phyloP scores from a whole-genome alignment of 176 grass and related monocot species.

The Raddia distichophylla region DNA sequence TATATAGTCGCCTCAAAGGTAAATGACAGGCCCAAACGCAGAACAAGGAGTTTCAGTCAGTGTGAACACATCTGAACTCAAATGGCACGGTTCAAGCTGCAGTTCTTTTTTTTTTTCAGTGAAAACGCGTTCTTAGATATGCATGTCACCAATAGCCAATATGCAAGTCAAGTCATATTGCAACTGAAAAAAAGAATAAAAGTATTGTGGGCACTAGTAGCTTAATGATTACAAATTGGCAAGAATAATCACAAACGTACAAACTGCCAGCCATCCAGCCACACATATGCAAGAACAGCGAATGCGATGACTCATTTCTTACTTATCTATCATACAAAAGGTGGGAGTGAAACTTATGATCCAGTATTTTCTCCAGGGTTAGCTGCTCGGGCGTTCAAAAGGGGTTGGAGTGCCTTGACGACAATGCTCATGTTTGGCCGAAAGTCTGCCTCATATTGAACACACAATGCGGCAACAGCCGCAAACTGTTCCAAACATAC shows the following conservation, averaged over 20 bases:
- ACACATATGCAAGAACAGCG: conserved; percentile 19
- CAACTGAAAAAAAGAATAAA: conserved; percentile 43
- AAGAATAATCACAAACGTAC: conserved; percentile 58
- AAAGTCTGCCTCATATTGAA: conserved; percentile 86
- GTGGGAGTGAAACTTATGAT: conserved; percentile 37
- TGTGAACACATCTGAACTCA: neutral
- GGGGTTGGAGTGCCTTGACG: conserved; percentile 74
- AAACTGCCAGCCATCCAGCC: conserved; percentile 35
- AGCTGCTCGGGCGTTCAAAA: conserved; percentile 65
- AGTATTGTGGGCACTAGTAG: conserved; percentile 44
- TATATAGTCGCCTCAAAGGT: neutral
- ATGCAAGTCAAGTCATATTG: conserved; percentile 12
- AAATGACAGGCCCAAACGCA: neutral
- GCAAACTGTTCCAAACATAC: conserved; percentile 66
- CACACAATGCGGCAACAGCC: conserved; percentile 72
- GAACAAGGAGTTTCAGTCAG: neutral
- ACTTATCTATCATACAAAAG: conserved; percentile 57
- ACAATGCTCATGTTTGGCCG: conserved; percentile 87
- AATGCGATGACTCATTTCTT: conserved; percentile 20
- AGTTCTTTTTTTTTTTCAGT: neutral
- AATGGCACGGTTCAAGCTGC: neutral
- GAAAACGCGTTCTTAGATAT: neutral
- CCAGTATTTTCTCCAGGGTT: conserved; percentile 43
- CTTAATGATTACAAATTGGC: conserved; percentile 39
- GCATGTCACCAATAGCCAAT: conserved; percentile 22